These are phyloP conservation scores for Stagonosporopsis vannaccii DNA, from an alignment of 2,329 filamentous ascomycete species.

Conservation along the genomic window DNA sequence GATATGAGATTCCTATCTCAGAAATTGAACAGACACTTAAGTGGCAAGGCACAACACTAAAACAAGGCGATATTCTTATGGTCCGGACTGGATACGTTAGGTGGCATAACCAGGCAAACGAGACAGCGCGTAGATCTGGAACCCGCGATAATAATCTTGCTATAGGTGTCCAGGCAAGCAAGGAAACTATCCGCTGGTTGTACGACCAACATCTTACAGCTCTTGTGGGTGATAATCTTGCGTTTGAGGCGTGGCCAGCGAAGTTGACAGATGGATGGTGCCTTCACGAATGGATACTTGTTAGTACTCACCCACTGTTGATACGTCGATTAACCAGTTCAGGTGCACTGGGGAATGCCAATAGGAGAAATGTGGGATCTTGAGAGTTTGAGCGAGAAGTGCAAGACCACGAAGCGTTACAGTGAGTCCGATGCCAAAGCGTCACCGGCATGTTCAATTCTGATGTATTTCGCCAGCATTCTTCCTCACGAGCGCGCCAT, in stretches of 20 bases:
- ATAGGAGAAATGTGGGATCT: slow-evolving; percentile 54
- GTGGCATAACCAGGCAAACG: slow-evolving; percentile 43
- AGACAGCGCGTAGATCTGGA: slow-evolving; percentile 36
- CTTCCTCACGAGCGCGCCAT: slow-evolving; percentile 66
- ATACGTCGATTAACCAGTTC: neutral
- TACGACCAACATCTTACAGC: slow-evolving; percentile 48
- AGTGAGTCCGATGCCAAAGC: slow-evolving; percentile 27
- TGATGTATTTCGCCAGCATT: slow-evolving; percentile 59
- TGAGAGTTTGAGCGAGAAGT: slow-evolving; percentile 59
- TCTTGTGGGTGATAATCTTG: slow-evolving; percentile 49
- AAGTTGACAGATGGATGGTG: slow-evolving; percentile 41
- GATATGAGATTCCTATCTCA: slow-evolving; percentile 41
- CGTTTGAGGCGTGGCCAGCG: slow-evolving; percentile 50
- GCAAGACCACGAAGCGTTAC: slow-evolving; percentile 62
- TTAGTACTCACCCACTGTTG: neutral
- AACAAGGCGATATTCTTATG: slow-evolving; percentile 47
- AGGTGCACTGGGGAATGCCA: slow-evolving; percentile 34
- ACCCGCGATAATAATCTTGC: slow-evolving; percentile 43
- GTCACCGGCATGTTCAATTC: too few species aligned
- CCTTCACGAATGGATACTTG: slow-evolving; percentile 44
- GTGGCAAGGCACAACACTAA: slow-evolving; percentile 39
- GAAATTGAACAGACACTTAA: slow-evolving; percentile 40
- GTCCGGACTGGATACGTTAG: slow-evolving; percentile 57
- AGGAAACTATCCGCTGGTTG: slow-evolving; percentile 47
- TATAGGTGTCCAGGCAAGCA: slow-evolving; percentile 44